Conservation (phyloP, 306 rosid species). For the Malus asiatica region DNA sequence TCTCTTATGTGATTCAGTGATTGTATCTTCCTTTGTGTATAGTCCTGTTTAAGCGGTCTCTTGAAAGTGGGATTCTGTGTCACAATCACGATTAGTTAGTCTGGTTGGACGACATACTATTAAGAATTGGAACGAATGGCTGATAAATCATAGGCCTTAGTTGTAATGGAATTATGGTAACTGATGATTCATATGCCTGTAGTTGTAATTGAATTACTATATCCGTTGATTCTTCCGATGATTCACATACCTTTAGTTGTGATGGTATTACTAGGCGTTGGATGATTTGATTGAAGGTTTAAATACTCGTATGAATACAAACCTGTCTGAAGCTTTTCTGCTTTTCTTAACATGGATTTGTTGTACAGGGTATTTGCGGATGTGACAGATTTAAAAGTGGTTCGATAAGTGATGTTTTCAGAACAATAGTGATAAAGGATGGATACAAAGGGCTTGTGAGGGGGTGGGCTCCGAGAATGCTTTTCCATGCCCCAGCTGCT, state of each 20-base stretch:
- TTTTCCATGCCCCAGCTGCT: conserved; percentile 97
- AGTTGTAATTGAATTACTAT: neutral
- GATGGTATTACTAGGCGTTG: neutral
- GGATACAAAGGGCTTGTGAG: conserved; percentile 82
- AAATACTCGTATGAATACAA: neutral
- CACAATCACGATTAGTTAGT: neutral
- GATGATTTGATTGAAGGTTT: neutral
- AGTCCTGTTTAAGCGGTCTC: neutral
- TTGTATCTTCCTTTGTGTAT: too few relatives aligned
- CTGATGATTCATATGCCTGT: neutral
- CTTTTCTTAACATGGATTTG: conserved; percentile 16
- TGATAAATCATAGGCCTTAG: neutral
- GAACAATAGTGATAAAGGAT: conserved; percentile 66
- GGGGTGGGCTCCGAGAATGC: conserved; percentile 97
- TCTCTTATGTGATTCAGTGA: too few relatives aligned
- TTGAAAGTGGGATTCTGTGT: neutral
- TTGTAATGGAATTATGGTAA: too few relatives aligned
- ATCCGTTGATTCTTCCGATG: neutral
- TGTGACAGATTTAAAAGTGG: conserved; percentile 85
- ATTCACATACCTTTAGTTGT: neutral
- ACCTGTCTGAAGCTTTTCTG: neutral
- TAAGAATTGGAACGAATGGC: neutral
- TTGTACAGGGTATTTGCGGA: conserved; percentile 83
- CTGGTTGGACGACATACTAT: neutral
- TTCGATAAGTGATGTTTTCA: conserved; percentile 66